phyloP scores from a whole-genome alignment of 139 green algal genomes.

The Penium margaritaceum region DNA sequence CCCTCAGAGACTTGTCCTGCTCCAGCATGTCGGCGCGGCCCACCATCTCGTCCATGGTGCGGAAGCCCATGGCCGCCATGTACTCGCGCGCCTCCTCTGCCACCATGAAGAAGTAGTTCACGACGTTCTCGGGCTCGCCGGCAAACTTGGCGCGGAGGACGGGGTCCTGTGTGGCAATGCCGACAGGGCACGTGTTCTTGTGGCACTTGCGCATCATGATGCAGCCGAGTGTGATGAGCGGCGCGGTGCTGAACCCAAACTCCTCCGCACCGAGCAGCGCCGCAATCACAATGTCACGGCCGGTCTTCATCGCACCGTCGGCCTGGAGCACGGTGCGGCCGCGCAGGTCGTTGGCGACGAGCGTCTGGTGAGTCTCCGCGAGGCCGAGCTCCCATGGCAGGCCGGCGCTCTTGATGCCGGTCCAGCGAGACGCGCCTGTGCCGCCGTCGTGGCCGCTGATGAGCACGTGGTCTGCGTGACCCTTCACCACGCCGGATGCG shows the following conservation, averaged over 20 bases:
- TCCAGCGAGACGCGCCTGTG: conserved; percentile 80
- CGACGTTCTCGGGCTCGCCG: conserved; percentile 82
- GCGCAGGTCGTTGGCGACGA: conserved; percentile 92
- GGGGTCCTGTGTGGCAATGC: conserved; percentile 88
- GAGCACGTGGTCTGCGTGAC: conserved; percentile 87
- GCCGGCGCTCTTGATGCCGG: conserved; percentile 66
- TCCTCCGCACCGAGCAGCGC: conserved; percentile 86
- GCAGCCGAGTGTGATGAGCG: conserved; percentile 89
- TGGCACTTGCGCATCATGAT: conserved; percentile 99
- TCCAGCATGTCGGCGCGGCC: conserved; percentile 78
- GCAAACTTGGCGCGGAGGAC: conserved; percentile 88
- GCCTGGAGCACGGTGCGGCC: conserved; percentile 70
- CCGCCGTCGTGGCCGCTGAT: conserved; percentile 89
- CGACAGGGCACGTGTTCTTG: conserved; percentile 94
- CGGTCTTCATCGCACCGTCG: conserved; percentile 90
- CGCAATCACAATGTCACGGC: conserved; percentile 77
- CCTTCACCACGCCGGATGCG: conserved; percentile 83
- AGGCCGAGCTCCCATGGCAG: conserved; percentile 91
- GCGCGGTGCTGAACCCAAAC: conserved; percentile 90
- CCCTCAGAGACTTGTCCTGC: conserved; percentile 59
- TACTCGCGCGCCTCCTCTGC: conserved; percentile 80
- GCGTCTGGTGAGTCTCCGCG: conserved; percentile 83
- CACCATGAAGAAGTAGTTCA: conserved; percentile 95
- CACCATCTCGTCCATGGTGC: conserved; percentile 79
- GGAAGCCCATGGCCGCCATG: conserved; percentile 82